phyloP scores from a whole-genome alignment of 2,329 filamentous ascomycete species.

The Zelopaecilomyces penicillatus region DNA sequence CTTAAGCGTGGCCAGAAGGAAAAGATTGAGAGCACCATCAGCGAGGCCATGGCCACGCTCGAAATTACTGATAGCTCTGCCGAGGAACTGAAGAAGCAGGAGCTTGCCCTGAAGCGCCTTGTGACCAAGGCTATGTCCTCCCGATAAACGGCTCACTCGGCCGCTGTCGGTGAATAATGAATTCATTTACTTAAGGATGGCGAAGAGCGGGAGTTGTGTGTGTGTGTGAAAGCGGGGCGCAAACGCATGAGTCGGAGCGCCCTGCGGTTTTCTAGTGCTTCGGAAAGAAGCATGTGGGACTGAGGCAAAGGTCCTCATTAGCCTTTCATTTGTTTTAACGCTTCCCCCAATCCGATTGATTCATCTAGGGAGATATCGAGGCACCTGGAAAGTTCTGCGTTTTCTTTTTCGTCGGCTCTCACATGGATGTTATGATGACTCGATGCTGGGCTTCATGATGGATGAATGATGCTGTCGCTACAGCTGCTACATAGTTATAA shows the following conservation, averaged over 20 bases:
- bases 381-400: conserved; percentile 28
- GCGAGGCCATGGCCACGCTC: conserved; percentile 94
- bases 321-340: conserved; percentile 14
- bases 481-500: conserved; percentile 8
- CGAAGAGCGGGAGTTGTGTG: conserved; percentile 11
- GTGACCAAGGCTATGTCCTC: conserved; percentile 98
- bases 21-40: conserved; percentile 96
- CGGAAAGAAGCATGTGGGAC: background rate
- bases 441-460: conserved; percentile 15
- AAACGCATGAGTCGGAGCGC: no score
- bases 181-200: conserved; percentile 12
- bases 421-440: conserved; percentile 15
- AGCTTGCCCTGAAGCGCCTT: conserved; percentile 92
- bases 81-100: conserved; percentile 99
- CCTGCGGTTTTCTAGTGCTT: no score
- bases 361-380: conserved; percentile 23
- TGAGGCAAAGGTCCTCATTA: conserved; percentile 15
- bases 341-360: conserved; percentile 20
- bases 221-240: no score
- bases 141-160: conserved; percentile 49
- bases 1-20: conserved; percentile 99
- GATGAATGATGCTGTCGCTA: conserved; percentile 18
- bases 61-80: conserved; percentile 87
- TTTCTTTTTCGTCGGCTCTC: conserved; percentile 20
- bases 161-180: conserved; percentile 1